Conservation (phyloP, 2,329 filamentous ascomycete genomes). For the Fusarium pseudonygamai region DNA sequence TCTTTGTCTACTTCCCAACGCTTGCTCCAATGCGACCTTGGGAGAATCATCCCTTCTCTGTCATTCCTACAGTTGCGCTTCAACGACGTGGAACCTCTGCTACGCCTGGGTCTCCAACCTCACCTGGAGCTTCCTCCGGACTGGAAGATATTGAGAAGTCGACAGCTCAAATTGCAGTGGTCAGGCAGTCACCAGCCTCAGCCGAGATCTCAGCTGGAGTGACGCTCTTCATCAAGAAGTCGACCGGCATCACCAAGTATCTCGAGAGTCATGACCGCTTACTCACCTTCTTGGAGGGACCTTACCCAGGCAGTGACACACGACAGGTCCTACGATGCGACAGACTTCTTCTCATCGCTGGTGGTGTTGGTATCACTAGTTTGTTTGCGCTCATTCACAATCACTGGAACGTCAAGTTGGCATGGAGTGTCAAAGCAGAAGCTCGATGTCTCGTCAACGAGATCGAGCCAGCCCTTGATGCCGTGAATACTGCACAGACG, state of each 20-base stretch:
- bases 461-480: conserved; percentile 7
- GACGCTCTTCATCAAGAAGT: conserved; percentile 8
- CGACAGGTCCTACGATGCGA: conserved; percentile 1
- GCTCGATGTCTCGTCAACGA: conserved; percentile 8
- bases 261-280: conserved; percentile 3
- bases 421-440: conserved; percentile 1
- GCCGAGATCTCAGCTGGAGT: conserved; percentile 7
- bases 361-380: conserved; percentile 12
- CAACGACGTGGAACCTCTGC: neutral
- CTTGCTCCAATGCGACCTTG: conserved; percentile 1
- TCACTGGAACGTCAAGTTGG: conserved; percentile 15
- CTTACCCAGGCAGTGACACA: neutral
- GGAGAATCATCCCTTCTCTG: conserved; percentile 15
- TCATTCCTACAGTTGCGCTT: conserved; percentile 10
- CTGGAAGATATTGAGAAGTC: conserved; percentile 3
- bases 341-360: conserved; percentile 11
- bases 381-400: neutral
- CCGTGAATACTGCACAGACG: neutral
- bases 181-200: neutral
- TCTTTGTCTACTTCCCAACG: conserved; percentile 13
- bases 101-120: neutral
- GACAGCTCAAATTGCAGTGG: neutral
- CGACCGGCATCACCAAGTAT: conserved; percentile 1
- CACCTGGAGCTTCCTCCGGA: neutral
- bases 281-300: conserved; percentile 3